Evolutionary conservation across 1,284 basidiomycete genomes (phyloP).

Genomic region (Schizophyllum amplum): DNA sequence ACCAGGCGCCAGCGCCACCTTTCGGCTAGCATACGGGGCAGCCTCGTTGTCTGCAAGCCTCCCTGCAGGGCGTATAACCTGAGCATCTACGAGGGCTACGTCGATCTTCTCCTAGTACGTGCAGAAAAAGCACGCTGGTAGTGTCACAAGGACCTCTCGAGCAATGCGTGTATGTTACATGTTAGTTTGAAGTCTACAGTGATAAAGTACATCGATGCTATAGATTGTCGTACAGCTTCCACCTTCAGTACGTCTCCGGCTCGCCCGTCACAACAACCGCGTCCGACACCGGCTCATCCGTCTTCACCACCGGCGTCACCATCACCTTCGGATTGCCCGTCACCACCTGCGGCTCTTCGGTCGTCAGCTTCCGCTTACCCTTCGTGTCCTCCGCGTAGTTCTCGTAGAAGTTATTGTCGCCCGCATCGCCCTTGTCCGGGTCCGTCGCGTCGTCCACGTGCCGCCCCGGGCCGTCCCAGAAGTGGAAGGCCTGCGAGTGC

Average conservation of each 20-base stretch:
- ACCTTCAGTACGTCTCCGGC: neutral
- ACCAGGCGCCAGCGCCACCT: too few relatives aligned
- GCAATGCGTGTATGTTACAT: too few relatives aligned
- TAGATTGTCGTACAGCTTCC: too few relatives aligned
- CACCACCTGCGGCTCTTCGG: neutral
- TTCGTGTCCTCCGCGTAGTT: constrained; percentile 80
- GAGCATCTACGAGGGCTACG: too few relatives aligned
- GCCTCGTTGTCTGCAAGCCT: too few relatives aligned
- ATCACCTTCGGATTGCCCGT: neutral
- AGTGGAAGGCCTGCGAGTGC: constrained; percentile 82
- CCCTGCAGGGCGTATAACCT: too few relatives aligned
- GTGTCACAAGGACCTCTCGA: too few relatives aligned
- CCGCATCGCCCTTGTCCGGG: constrained; percentile 38
- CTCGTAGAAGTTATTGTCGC: constrained; percentile 69
- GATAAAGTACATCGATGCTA: too few relatives aligned
- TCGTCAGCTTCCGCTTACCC: constrained; percentile 43
- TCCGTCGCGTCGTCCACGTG: constrained; percentile 32
- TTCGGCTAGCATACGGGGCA: too few relatives aligned
- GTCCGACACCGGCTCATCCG: neutral
- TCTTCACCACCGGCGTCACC: neutral
- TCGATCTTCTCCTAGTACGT: too few relatives aligned
- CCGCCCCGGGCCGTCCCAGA: constrained; percentile 81
- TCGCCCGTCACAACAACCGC: neutral
- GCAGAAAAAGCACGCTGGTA: too few relatives aligned
- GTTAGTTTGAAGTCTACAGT: too few relatives aligned